Conservation (phyloP, 1,284 basidiomycete genomes). For the Ustilago xerochloae region DNA sequence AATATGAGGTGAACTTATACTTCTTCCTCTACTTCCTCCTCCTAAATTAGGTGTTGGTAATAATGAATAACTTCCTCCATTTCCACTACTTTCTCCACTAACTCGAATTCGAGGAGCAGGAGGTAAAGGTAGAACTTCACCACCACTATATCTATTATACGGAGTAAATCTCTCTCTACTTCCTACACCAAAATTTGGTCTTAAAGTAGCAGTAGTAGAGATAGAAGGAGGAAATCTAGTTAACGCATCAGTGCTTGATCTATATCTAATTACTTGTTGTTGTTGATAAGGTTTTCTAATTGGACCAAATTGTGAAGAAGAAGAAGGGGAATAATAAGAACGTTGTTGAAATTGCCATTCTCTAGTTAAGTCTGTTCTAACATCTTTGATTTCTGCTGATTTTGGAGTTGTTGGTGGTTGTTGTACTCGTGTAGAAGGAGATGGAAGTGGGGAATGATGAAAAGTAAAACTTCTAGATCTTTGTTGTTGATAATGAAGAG, state of each 20-base stretch:
- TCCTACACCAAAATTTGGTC: too few species aligned
- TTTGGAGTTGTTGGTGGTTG: neutral
- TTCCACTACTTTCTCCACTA: too few species aligned
- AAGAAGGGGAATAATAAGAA: neutral
- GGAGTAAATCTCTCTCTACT: too few species aligned
- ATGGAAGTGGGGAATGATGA: neutral
- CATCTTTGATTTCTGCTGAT: conserved; percentile 1
- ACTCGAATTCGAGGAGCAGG: too few species aligned
- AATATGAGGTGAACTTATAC: conserved; percentile 3
- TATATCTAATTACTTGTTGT: neutral
- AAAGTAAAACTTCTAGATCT: neutral
- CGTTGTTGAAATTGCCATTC: conserved; percentile 20
- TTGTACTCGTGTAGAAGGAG: neutral
- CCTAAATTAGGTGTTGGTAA: too few species aligned
- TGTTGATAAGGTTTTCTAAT: too few species aligned
- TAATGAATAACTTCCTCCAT: too few species aligned
- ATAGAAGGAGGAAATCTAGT: neutral
- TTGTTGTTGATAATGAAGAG: neutral
- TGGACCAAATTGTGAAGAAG: neutral
- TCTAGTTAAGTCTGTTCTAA: conserved; percentile 5
- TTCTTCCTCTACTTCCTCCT: neutral
- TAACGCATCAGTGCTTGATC: neutral
- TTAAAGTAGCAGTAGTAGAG: too few species aligned
- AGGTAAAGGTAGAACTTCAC: neutral
- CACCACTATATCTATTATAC: too few species aligned